These are phyloP conservation scores for Quercus dentata DNA, from an alignment of 306 rosid species.

Conservation along the genomic window DNA sequence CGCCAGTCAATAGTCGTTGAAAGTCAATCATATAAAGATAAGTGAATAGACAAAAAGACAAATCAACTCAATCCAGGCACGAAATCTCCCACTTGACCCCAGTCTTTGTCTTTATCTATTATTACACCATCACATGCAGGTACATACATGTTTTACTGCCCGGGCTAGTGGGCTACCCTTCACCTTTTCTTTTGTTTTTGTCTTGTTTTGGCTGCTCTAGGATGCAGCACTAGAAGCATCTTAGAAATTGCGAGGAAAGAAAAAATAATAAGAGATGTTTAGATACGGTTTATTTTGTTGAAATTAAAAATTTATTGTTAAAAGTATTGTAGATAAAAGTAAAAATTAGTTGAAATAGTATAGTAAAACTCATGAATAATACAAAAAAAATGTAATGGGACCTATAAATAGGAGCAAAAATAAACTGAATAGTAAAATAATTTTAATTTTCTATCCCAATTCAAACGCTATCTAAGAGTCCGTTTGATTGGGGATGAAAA, in stretches of 20 bases:
- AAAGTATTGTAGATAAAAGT: no score
- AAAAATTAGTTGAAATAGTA: no score
- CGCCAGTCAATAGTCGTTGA: background rate
- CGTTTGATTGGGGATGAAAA: background rate
- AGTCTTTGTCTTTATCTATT: background rate
- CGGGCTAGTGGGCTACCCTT: no score
- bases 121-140: background rate
- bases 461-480: no score
- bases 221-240: background rate
- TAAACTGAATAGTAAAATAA: no score
- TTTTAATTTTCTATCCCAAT: no score
- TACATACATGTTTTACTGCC: background rate
- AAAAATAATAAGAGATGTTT: background rate
- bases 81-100: background rate
- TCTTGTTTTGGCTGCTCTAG: background rate
- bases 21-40: slow-evolving; percentile 4
- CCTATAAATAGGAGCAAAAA: accelerated
- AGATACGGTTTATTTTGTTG: accelerated
- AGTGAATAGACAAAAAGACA: background rate
- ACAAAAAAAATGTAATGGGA: accelerated
- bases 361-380: no score
- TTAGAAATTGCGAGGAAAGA: background rate
- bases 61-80: background rate
- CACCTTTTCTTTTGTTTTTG: background rate
- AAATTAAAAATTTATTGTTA: no score